Evolutionary conservation across 148 eudicot genomes (phyloP), one percentile per base, ranked within the genome.

Genomic region (Spergularia bocconei): DNA sequence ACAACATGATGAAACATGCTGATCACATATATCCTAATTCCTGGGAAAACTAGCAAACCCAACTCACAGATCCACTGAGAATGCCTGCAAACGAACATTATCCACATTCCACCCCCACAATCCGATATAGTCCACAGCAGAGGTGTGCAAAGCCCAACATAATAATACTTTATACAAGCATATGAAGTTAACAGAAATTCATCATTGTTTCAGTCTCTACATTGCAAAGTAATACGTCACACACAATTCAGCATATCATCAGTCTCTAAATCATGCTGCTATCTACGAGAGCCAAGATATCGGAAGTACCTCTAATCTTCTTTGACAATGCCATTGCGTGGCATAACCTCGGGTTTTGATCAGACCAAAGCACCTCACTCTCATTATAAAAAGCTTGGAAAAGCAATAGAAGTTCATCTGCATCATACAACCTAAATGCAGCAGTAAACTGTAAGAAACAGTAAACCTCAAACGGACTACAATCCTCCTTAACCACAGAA

Each of bases 361-460:
- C 60, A 13, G 47, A 59, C 60, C 47, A 54, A 29, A 6, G 17
- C 33, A 70, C 44, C 60, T 53, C 60, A 70, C 73, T 53, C 19
- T 70, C 73, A 15, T 33, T 29, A 54, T 9, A 70, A 3, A 70
- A 25, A 54, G 57, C 54, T 15, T 59, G 60, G 11, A 70, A 54
- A 53, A 52, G 73, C 8, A 44, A 70, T 25, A 70, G 55, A 54
- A 70, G 73, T 53, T 70, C 60, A 54, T 53, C 73, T 70, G 13
- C 6, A 47, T 52, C 20, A 33, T 53, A 53, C 16, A 53, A 8
- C 60, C 29, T 54, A 41, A 2, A 70, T 15, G 73, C 25, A 5
- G 47, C 61, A 14, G 23, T 3, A 17, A 70, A 25, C 60, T 52
- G 73, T 7, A 70, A 38, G 33, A 70, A 70, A 21, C 44, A n/a